Percentiles rank a stretch among this genome's conserved stretches.
Evolutionary conservation across 176 grass and related monocot genomes (phyloP).

Genomic region (Ensete glaucum): DNA sequence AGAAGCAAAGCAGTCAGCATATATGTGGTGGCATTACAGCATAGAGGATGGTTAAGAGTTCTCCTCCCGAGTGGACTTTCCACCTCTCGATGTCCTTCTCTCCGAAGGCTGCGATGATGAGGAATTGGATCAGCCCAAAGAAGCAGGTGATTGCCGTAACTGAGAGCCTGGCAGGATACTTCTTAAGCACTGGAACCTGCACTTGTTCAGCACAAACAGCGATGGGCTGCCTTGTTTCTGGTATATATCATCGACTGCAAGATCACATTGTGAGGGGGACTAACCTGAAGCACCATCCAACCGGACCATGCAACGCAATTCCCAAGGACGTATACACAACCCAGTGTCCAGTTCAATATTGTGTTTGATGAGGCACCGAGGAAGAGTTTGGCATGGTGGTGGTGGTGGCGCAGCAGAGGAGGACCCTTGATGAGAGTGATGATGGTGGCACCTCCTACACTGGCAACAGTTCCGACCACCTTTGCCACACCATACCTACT

Average conservation of each 20-base stretch:
- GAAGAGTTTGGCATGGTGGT: slow-evolving; percentile 20
- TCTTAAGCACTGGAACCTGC: slow-evolving; percentile 56
- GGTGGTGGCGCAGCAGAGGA: slow-evolving; percentile 40
- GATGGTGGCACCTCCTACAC: slow-evolving; percentile 74
- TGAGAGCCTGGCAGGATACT: slow-evolving; percentile 53
- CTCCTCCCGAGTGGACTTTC: slow-evolving; percentile 57
- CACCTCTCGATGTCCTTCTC: slow-evolving; percentile 46
- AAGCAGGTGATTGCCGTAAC: slow-evolving; percentile 50
- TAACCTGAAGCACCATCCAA: slow-evolving; percentile 90
- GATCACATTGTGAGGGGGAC: too few relatives aligned
- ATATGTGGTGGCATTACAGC: slow-evolving; percentile 30
- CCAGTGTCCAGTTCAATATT: slow-evolving; percentile 86
- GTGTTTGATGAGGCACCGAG: slow-evolving; percentile 29
- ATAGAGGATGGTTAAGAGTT: slow-evolving; percentile 62
- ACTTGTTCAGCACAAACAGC: neutral
- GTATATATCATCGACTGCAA: neutral
- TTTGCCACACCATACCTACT: slow-evolving; percentile 51
- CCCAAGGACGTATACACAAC: slow-evolving; percentile 76
- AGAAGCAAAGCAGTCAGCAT: neutral
- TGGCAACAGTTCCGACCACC: slow-evolving; percentile 80
- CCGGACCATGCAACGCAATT: slow-evolving; percentile 84
- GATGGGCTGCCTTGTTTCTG: neutral
- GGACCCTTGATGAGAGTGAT: slow-evolving; percentile 89
- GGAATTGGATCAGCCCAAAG: slow-evolving; percentile 66
- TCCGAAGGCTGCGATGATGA: slow-evolving; percentile 42